Percentiles rank a stretch among this genome's conserved stretches.
Conservation (phyloP, 495 filamentous ascomycete genomes). For the Aspergillus nidulans region DNA sequence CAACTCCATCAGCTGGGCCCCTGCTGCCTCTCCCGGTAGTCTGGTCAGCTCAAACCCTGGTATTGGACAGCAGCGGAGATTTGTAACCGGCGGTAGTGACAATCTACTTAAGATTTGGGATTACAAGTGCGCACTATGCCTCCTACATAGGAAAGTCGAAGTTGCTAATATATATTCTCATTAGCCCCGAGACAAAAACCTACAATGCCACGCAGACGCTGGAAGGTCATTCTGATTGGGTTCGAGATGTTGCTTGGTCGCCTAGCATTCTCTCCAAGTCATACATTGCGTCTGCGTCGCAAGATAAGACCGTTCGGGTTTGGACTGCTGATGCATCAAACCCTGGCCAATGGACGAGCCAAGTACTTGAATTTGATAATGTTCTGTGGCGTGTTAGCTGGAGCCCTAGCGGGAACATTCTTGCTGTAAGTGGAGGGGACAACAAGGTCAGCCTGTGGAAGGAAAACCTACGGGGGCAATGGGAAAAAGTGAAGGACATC, state of each 20-base stretch:
- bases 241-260: conserved; percentile 95
- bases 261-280: conserved; percentile 89
- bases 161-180: conserved; percentile 2
- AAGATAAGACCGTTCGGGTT: conserved; percentile 95
- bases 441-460: conserved; percentile 82
- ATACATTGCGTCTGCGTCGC: conserved; percentile 91
- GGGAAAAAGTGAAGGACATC: conserved; percentile 95
- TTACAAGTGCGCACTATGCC: conserved; percentile 41
- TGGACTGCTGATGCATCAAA: conserved; percentile 74
- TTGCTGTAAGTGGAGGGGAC: conserved; percentile 89
- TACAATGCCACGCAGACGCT: conserved; percentile 55
- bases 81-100: conserved; percentile 92
- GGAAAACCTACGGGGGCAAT: conserved; percentile 61
- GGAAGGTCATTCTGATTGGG: conserved; percentile 90
- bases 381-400: conserved; percentile 96
- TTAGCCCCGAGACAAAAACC: conserved; percentile 47
- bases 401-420: conserved; percentile 95
- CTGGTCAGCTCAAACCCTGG: conserved; percentile 67
- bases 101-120: conserved; percentile 91
- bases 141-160: background rate
- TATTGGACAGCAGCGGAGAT: conserved; percentile 60
- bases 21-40: conserved; percentile 71
- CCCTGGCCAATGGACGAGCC: conserved; percentile 70
- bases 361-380: conserved; percentile 77
- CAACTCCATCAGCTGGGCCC: conserved; percentile 94